A percentile compares a stretch with the other conserved stretches of the same genome.
These are phyloP conservation scores for Coleophoma crateriformis DNA, from an alignment of 2,329 filamentous ascomycete species.

Conservation along the genomic window DNA sequence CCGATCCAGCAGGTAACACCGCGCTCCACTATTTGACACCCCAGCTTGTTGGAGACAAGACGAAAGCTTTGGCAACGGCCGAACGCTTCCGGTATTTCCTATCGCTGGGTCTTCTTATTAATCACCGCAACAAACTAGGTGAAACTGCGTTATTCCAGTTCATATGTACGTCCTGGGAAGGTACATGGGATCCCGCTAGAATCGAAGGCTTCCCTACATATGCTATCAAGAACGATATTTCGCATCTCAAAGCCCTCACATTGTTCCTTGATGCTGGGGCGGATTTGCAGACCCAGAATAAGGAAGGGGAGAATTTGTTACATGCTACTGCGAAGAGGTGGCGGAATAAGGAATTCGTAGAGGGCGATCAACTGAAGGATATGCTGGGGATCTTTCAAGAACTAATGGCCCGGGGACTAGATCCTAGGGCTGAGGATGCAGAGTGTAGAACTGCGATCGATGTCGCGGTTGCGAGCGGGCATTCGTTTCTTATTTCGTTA, in stretches of 20 bases:
- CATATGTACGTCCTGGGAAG: no score
- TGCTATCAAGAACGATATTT: neutral
- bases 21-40: constrained; percentile 8
- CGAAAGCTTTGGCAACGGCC: no score
- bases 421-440: constrained; percentile 10
- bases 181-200: no score
- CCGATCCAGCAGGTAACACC: constrained; percentile 8
- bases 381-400: neutral
- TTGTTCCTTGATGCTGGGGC: constrained; percentile 2
- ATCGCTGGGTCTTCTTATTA: no score
- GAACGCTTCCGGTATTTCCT: no score
- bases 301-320: neutral
- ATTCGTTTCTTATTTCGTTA: no score
- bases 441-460: no score
- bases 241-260: neutral
- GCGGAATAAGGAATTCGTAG: neutral
- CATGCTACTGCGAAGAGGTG: neutral
- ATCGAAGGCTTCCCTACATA: no score
- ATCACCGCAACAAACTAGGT: no score
- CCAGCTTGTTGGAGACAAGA: no score
- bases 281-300: constrained; percentile 2
- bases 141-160: no score
- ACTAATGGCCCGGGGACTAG: neutral
- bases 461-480: no score
- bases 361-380: neutral